phyloP scores from a whole-genome alignment of 768 basidiomycete species.

The Mrakia hoshinonis region DNA sequence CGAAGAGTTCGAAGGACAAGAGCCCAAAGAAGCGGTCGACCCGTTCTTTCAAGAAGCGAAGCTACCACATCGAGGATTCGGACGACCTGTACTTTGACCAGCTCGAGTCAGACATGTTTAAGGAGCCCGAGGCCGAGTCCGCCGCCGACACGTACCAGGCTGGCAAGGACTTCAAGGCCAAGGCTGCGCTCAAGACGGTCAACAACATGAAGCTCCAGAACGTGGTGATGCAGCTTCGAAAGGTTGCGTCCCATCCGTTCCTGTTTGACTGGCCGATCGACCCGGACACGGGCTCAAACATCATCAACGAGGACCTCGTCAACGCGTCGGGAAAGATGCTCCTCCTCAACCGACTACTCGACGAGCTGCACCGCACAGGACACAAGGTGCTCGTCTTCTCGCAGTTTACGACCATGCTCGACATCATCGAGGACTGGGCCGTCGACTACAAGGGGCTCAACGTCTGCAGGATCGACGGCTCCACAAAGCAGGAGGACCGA shows the following conservation, averaged over 20 bases:
- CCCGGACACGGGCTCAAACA: constrained; percentile 51
- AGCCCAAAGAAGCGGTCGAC: constrained; percentile 16
- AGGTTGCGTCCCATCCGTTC: constrained; percentile 76
- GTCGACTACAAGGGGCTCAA: constrained; percentile 68
- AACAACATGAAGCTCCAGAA: constrained; percentile 94
- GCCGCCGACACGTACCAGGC: constrained; percentile 44
- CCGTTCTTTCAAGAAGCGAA: constrained; percentile 33
- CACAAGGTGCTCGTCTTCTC: constrained; percentile 60
- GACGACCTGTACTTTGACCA: constrained; percentile 39
- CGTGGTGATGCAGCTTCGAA: constrained; percentile 91
- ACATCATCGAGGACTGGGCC: constrained; percentile 95
- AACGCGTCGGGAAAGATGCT: constrained; percentile 95
- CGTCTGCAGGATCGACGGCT: constrained; percentile 87
- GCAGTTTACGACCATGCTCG: constrained; percentile 93
- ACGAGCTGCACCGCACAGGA: constrained; percentile 63
- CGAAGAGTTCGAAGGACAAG: constrained; percentile 13
- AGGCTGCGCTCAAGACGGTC: constrained; percentile 59
- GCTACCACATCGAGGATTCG: constrained; percentile 39
- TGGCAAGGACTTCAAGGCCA: constrained; percentile 53
- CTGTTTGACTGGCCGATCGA: constrained; percentile 77
- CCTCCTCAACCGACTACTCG: constrained; percentile 76
- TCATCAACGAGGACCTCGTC: constrained; percentile 70
- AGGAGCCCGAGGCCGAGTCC: not conserved
- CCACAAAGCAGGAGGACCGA: constrained; percentile 69
- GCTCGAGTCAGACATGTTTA: constrained; percentile 33